Evolutionary conservation across 192 early-diverging fungal species (phyloP).

Genomic region (Backusella morwellensis): DNA sequence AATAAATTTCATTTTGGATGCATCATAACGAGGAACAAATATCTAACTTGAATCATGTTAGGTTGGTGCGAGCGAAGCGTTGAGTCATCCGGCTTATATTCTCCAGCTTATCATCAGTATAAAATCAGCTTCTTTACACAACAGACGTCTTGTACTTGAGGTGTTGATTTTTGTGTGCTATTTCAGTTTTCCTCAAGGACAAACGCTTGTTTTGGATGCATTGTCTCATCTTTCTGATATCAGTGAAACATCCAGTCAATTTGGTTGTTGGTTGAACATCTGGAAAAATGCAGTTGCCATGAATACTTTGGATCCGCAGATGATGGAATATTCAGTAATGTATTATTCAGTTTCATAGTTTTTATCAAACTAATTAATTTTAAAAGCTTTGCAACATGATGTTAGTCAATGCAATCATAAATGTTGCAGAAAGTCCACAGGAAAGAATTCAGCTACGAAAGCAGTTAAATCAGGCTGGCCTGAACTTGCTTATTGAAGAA

Average conservation of each 20-base stretch:
- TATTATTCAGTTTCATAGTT: background rate
- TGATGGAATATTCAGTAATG: conserved; percentile 66
- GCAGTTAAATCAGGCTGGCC: conserved; percentile 66
- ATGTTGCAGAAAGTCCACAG: conserved; percentile 70
- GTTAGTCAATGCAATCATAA: conserved; percentile 72
- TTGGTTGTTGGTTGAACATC: conserved; percentile 73
- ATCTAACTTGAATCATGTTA: conserved; percentile 20
- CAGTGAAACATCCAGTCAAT: conserved; percentile 54
- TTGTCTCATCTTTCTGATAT: conserved; percentile 70
- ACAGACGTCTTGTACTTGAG: conserved; percentile 70
- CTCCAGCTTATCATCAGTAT: conserved; percentile 69
- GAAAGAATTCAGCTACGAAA: conserved; percentile 70
- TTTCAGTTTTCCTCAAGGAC: conserved; percentile 68
- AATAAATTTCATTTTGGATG: background rate
- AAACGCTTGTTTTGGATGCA: conserved; percentile 68
- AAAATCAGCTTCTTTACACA: conserved; percentile 64
- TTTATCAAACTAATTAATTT: background rate
- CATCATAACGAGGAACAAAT: background rate
- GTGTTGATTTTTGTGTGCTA: conserved; percentile 75
- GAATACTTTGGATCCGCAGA: conserved; percentile 59
- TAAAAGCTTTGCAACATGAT: conserved; percentile 74
- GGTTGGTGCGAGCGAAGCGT: conserved; percentile 76
- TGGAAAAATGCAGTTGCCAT: conserved; percentile 54
- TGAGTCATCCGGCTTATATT: conserved; percentile 67
- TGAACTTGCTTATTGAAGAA: conserved; percentile 59